These are phyloP conservation scores for Penicillium turbatum DNA, from an alignment of 495 filamentous ascomycete genomes.

Conservation along the genomic window DNA sequence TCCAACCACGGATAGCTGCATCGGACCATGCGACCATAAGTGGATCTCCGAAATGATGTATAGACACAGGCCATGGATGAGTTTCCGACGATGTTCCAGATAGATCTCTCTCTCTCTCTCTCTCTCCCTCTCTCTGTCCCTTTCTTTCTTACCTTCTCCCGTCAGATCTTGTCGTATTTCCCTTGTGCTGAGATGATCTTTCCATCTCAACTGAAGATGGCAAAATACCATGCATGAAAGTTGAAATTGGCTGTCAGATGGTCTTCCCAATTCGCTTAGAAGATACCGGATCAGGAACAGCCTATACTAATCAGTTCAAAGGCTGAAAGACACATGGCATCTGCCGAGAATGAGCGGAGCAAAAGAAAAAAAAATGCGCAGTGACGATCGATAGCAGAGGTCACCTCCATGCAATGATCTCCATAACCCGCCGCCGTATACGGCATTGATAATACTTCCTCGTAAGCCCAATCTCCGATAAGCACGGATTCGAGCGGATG, in stretches of 20 bases:
- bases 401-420: conserved; percentile 3
- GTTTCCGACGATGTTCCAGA: not conserved
- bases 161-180: conserved; percentile 4
- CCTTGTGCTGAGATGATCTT: conserved; percentile 5
- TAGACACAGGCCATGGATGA: not conserved
- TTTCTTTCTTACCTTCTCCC: no score
- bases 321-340: not conserved
- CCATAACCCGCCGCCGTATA: not conserved
- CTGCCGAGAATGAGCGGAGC: not conserved
- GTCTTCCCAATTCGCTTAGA: conserved; percentile 5
- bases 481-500: conserved; percentile 5
- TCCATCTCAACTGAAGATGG: conserved; percentile 13
- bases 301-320: not conserved
- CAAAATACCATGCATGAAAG: not conserved
- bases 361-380: not conserved
- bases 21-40: conserved; percentile 17
- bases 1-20: conserved; percentile 29
- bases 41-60: conserved; percentile 16
- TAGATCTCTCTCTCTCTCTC: not conserved
- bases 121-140: no score
- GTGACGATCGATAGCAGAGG: conserved; percentile 1
- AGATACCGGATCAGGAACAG: not conserved
- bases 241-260: conserved; percentile 11
- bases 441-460: not conserved
- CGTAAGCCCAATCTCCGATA: conserved; percentile 1